A percentile compares a stretch with the other conserved stretches of the same genome.
Conservation (phyloP, 2,329 filamentous ascomycete species). For the Penicillium sp. region DNA sequence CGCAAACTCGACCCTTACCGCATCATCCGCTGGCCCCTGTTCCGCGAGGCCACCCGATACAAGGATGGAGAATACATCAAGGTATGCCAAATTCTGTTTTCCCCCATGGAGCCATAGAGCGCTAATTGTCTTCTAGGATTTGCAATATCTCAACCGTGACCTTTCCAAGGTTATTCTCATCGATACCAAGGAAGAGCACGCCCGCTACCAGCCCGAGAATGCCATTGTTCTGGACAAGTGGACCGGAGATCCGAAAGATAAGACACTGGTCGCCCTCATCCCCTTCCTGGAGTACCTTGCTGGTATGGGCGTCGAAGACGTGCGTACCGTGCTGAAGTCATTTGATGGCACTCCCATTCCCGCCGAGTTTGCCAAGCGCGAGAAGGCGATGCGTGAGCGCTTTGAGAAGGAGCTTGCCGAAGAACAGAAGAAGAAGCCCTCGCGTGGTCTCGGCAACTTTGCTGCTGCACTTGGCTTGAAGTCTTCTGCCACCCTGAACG, state of each 20-base stretch:
- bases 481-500: constrained; percentile 59
- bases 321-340: constrained; percentile 79
- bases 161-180: constrained; percentile 93
- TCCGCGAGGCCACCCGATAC: constrained; percentile 94
- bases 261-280: constrained; percentile 81
- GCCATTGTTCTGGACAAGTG: constrained; percentile 88
- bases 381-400: constrained; percentile 78
- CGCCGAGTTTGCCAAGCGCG: constrained; percentile 81
- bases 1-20: constrained; percentile 93
- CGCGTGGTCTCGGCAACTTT: constrained; percentile 64
- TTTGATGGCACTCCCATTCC: constrained; percentile 90
- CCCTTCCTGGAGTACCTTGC: constrained; percentile 97
- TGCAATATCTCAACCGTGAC: constrained; percentile 96
- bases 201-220: constrained; percentile 91
- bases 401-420: constrained; percentile 75
- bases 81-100: constrained; percentile 49
- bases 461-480: constrained; percentile 76
- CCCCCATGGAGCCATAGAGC: neutral
- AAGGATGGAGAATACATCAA: constrained; percentile 96
- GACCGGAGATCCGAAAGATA: constrained; percentile 79
- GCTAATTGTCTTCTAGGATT: constrained; percentile 59
- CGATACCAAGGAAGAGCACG: constrained; percentile 79
- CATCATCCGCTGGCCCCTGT: constrained; percentile 92
- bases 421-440: constrained; percentile 63
- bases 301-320: constrained; percentile 86